phyloP scores from a whole-genome alignment of 768 basidiomycete genomes.

The Cyclocybe cylindracea region DNA sequence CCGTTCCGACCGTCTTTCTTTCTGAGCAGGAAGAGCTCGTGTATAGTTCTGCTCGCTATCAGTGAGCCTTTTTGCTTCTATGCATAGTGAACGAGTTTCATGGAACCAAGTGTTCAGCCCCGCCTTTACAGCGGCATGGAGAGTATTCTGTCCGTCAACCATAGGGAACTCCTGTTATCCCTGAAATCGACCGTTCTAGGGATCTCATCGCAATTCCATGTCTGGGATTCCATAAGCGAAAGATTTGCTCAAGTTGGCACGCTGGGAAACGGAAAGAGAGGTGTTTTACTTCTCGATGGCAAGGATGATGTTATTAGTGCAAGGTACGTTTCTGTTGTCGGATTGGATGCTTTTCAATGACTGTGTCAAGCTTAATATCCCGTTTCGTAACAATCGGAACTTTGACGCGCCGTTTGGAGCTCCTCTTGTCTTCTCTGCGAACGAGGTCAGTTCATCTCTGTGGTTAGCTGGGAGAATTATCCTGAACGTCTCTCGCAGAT shows the following conservation, averaged over 20 bases:
- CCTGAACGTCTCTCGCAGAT: slow-evolving; percentile 29
- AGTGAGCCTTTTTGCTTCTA: slow-evolving; percentile 41
- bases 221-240: slow-evolving; percentile 59
- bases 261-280: slow-evolving; percentile 27
- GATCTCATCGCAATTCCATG: slow-evolving; percentile 63
- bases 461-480: background rate
- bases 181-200: slow-evolving; percentile 64
- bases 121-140: slow-evolving; percentile 37
- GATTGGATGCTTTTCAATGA: background rate
- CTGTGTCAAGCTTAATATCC: slow-evolving; percentile 47
- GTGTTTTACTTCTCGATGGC: slow-evolving; percentile 51
- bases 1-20: slow-evolving; percentile 55
- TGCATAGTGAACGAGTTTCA: background rate
- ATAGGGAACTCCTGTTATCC: slow-evolving; percentile 49
- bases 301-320: slow-evolving; percentile 55
- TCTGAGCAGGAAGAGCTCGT: slow-evolving; percentile 62
- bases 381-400: slow-evolving; percentile 73
- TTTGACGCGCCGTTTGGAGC: slow-evolving; percentile 65
- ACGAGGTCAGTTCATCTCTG: slow-evolving; percentile 39
- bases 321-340: slow-evolving; percentile 45
- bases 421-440: slow-evolving; percentile 46
- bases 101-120: slow-evolving; percentile 46
- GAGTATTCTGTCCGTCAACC: slow-evolving; percentile 44
- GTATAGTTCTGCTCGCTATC: slow-evolving; percentile 57
- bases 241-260: slow-evolving; percentile 53